Base-by-base conservation (phyloP, 2,329 filamentous ascomycete species). In the Spiromastix sp. region DNA sequence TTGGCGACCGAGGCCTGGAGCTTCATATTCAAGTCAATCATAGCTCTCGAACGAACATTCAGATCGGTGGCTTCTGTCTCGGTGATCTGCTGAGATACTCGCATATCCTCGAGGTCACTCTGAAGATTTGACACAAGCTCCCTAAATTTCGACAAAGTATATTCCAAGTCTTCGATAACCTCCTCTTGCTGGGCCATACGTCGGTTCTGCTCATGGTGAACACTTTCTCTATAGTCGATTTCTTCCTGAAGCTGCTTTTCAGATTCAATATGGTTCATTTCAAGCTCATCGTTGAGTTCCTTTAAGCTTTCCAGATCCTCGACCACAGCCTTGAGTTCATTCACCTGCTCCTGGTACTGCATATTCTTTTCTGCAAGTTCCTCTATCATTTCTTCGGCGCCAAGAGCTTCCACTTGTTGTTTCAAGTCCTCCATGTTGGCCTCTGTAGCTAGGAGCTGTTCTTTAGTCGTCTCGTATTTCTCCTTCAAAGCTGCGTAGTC, bases 1-100 rank as follows among this genome's bases (percentile, higher is more conserved):
- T 94, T 94, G 26, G 85, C 75, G 8, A 86, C 86, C 9, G 86
- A 93, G 37, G 83, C 74, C 52, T 94, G 89, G 28, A 98, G 72
- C 61, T 93, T 93, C 72, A 89, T 75, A 59, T 96, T 96, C 30
- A 98, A 72, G 51, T 98, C 89, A 75, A 94, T 83, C 81, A 98
- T 93, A 36, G 89, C 86, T 43, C 86, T 77, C 29, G 89, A 93
- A 42, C 85, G 81, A 49, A 76, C 83, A 45, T 80, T 87, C 37
- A 96, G 74, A 56, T 96, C 85, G 55, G 87, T 86, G 1, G 89
- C 86, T 56, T 96, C 87, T 11, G 81, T 81, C 57, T 96, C 91
- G 1, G 86, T 93, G 47, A 96, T 82, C 29, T 87, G 85, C 50
- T 93, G 85, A 3, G 86, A 93, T 9, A 87, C 84, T 40, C 85